Conservation (phyloP, 352 stramenopile genomes). For the Phytopythium ostracodes region DNA sequence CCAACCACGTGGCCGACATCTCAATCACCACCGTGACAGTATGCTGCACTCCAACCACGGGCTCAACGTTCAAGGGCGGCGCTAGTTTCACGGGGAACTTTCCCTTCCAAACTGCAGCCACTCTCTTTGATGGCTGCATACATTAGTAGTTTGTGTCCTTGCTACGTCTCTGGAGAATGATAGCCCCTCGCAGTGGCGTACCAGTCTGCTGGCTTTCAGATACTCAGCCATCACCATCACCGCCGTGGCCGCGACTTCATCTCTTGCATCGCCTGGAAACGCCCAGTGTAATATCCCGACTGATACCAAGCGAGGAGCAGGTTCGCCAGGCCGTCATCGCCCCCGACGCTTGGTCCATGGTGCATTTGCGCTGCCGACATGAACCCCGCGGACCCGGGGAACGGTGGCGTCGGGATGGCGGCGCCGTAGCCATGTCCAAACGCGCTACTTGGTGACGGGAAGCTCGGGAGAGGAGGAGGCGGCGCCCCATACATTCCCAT, state of each 20-base stretch:
- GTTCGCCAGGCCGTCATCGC: slow-evolving; percentile 63
- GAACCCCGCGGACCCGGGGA: slow-evolving; percentile 7
- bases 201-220: background rate
- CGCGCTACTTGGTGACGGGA: background rate
- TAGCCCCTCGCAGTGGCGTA: background rate
- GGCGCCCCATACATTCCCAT: background rate
- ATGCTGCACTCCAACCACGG: slow-evolving; percentile 6
- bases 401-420: slow-evolving; percentile 8
- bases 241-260: slow-evolving; percentile 37
- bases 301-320: slow-evolving; percentile 83
- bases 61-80: background rate
- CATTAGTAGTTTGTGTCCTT: too few species aligned
- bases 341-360: slow-evolving; percentile 7
- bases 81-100: background rate
- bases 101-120: background rate
- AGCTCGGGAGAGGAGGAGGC: background rate
- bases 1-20: background rate
- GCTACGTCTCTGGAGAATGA: too few species aligned
- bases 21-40: background rate
- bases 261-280: slow-evolving; percentile 76
- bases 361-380: slow-evolving; percentile 8
- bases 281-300: slow-evolving; percentile 76
- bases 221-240: slow-evolving; percentile 5
- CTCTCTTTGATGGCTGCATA: too few species aligned
- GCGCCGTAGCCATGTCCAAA: background rate